Conservation (phyloP, 306 rosid genomes). For the Castanea crenata region DNA sequence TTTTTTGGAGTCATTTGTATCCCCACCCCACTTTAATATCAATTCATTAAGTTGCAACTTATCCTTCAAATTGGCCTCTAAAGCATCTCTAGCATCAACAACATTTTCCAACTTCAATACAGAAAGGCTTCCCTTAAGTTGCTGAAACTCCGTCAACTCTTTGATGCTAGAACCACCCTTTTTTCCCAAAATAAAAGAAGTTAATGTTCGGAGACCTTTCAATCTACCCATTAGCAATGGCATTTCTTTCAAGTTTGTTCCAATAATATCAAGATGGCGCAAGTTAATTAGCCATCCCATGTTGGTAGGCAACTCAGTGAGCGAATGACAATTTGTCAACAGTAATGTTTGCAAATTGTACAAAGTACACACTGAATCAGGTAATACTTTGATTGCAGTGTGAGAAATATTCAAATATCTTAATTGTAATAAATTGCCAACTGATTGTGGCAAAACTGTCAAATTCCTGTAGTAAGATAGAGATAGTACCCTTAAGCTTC, state of each 20-base stretch:
- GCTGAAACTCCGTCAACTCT: neutral
- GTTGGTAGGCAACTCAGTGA: no score
- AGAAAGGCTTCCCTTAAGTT: neutral
- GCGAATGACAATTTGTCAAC: no score
- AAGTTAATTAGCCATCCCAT: no score
- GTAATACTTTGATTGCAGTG: no score
- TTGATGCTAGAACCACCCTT: neutral
- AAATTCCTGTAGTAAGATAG: no score
- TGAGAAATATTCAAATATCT: no score
- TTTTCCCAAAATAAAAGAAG: neutral
- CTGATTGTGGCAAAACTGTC: no score
- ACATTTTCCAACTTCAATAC: slow-evolving; percentile 21
- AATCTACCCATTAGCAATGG: slow-evolving; percentile 15
- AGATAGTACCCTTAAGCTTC: no score
- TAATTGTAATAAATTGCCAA: no score
- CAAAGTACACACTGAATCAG: no score
- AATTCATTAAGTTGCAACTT: slow-evolving; percentile 1
- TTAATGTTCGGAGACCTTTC: neutral
- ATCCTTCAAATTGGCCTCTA: neutral
- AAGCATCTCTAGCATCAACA: neutral
- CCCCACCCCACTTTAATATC: slow-evolving; percentile 10
- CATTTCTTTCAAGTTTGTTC: neutral
- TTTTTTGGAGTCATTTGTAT: neutral
- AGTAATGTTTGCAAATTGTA: no score
- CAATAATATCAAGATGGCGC: no score